Percentiles rank a stretch among this genome's conserved stretches.
Evolutionary conservation across 768 basidiomycete species (phyloP).

Genomic region (Nidularia pulvinata): DNA sequence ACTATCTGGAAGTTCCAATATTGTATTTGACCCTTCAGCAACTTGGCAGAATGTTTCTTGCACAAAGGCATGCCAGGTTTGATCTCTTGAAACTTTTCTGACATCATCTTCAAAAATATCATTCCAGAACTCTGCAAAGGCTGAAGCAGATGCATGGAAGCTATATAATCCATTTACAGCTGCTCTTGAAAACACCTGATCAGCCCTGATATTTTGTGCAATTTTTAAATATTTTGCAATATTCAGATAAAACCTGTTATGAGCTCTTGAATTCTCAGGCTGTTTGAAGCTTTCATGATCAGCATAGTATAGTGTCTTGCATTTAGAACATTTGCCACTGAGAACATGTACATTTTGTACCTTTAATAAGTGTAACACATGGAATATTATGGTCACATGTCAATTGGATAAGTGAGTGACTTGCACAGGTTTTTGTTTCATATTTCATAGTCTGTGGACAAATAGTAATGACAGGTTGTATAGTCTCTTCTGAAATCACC

Average conservation of each 20-base stretch:
- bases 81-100: neutral
- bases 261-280: neutral
- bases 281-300: neutral
- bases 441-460: neutral
- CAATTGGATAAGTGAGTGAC: neutral
- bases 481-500: neutral
- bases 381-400: neutral
- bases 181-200: neutral
- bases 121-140: too few species aligned
- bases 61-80: neutral
- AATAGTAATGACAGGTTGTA: neutral
- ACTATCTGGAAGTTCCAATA: neutral
- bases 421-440: neutral
- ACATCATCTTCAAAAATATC: neutral
- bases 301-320: neutral
- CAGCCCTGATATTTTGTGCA: neutral
- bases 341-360: neutral
- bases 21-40: neutral
- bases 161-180: neutral
- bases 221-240: neutral
- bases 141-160: too few species aligned
- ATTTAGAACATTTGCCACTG: neutral
- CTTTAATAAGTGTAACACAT: too few species aligned
- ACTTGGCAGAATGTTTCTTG: neutral
- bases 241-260: neutral